A percentile compares a stretch with the other conserved stretches of the same genome.
phyloP scores from a whole-genome alignment of 164 flowering plant genomes.

The Magnolia officinalis region DNA sequence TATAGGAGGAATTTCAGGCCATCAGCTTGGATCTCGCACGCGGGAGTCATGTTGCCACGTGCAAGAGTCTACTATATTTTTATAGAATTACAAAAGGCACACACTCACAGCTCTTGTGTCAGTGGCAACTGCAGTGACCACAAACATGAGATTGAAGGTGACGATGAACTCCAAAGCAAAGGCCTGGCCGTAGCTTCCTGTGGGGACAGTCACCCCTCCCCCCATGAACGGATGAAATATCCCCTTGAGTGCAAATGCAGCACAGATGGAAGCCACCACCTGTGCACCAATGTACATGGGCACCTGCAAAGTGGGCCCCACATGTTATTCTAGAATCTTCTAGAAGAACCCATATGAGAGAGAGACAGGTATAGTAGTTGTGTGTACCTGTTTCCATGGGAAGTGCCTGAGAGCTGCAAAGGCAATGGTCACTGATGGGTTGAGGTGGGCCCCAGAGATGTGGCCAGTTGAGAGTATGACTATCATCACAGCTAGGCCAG shows the following conservation, averaged over 20 bases:
- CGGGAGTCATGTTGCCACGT: not conserved
- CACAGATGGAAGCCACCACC: slow-evolving; percentile 68
- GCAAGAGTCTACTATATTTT: not conserved
- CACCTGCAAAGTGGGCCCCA: slow-evolving; percentile 38
- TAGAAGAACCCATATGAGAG: not conserved
- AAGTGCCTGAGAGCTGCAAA: slow-evolving; percentile 73
- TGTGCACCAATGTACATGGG: slow-evolving; percentile 76
- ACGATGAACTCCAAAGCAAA: slow-evolving; percentile 79
- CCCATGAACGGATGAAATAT: slow-evolving; percentile 64
- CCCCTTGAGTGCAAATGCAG: slow-evolving; percentile 56
- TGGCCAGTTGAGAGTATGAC: slow-evolving; percentile 75
- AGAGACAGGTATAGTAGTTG: not conserved
- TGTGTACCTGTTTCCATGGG: slow-evolving; percentile 68
- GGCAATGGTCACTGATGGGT: slow-evolving; percentile 73
- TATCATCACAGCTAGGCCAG: slow-evolving; percentile 82
- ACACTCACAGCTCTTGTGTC: slow-evolving; percentile 82
- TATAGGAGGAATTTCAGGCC: not conserved
- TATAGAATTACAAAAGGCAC: not conserved
- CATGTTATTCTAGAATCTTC: not conserved
- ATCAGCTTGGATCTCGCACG: not conserved
- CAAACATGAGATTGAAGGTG: slow-evolving; percentile 89
- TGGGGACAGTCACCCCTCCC: slow-evolving; percentile 81
- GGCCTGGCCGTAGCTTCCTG: slow-evolving; percentile 53
- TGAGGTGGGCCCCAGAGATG: slow-evolving; percentile 89
- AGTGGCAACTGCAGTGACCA: slow-evolving; percentile 85